A percentile compares a stretch with the other conserved stretches of the same genome.
Evolutionary conservation across 176 grass and related monocot genomes (phyloP).

Genomic region (Urochloa ruziziensis): DNA sequence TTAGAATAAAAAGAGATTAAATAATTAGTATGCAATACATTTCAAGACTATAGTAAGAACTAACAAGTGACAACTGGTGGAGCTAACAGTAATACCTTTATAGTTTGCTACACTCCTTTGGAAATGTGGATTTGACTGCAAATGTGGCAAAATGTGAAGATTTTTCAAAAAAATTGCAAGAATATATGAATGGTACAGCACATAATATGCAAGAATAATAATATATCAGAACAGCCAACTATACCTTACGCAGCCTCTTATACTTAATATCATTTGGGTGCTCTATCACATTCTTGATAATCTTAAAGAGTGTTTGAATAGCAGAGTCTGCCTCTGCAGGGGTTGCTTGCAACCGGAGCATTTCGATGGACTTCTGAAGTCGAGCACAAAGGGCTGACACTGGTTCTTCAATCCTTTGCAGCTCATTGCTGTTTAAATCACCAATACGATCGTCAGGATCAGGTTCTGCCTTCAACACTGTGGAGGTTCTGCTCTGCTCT

Average conservation of each 20-base stretch:
- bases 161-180: slow-evolving; percentile 17
- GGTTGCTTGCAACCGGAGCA: slow-evolving; percentile 59
- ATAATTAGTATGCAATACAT: not conserved
- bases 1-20: not conserved
- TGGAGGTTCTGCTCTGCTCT: not conserved
- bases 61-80: not conserved
- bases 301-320: slow-evolving; percentile 85
- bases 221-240: not conserved
- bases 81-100: slow-evolving; percentile 39
- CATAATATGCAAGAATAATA: not conserved
- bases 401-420: slow-evolving; percentile 72
- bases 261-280: slow-evolving; percentile 73
- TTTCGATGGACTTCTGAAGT: slow-evolving; percentile 62
- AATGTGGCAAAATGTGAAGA: not conserved
- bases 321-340: slow-evolving; percentile 54
- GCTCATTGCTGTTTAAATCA: slow-evolving; percentile 49
- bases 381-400: slow-evolving; percentile 55
- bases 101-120: slow-evolving; percentile 75
- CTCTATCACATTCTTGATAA: slow-evolving; percentile 92
- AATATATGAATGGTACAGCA: not conserved
- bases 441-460: slow-evolving; percentile 42
- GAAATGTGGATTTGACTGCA: slow-evolving; percentile 83
- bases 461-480: slow-evolving; percentile 34
- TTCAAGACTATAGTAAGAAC: not conserved
- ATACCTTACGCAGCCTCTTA: slow-evolving; percentile 86